Evolutionary conservation across 495 filamentous ascomycete genomes (phyloP).

Genomic region (Aspergillus nanangensis): DNA sequence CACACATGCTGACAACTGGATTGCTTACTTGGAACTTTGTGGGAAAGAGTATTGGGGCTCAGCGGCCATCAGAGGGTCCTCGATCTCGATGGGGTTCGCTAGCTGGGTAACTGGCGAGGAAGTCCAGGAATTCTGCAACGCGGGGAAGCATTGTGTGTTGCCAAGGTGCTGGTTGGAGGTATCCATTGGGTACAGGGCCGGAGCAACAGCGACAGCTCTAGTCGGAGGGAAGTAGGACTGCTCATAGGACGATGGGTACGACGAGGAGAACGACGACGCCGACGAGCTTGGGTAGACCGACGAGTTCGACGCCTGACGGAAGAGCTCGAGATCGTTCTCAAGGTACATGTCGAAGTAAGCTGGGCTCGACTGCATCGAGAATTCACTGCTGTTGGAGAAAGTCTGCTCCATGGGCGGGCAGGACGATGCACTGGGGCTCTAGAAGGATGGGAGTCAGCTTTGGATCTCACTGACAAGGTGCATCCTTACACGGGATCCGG

Average conservation of each 20-base stretch:
- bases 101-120: too few species aligned
- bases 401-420: constrained; percentile 22
- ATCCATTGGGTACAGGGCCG: too few species aligned
- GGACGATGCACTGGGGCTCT: constrained; percentile 8
- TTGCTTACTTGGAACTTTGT: background rate
- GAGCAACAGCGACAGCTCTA: too few species aligned
- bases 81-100: too few species aligned
- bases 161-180: background rate
- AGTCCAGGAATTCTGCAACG: background rate
- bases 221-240: constrained; percentile 7
- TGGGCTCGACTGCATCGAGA: constrained; percentile 23
- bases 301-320: constrained; percentile 3
- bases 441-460: background rate
- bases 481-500: too few species aligned
- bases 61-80: background rate
- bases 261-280: background rate
- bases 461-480: background rate
- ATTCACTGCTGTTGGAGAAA: constrained; percentile 19
- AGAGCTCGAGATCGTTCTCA: constrained; percentile 15
- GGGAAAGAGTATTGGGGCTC: background rate
- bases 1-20: background rate
- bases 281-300: background rate
- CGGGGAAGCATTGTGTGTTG: background rate
- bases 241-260: constrained; percentile 2
- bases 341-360: constrained; percentile 28